Evolutionary conservation across 176 grass and related monocot species (phyloP).

Genomic region (Triticum timopheevii): DNA sequence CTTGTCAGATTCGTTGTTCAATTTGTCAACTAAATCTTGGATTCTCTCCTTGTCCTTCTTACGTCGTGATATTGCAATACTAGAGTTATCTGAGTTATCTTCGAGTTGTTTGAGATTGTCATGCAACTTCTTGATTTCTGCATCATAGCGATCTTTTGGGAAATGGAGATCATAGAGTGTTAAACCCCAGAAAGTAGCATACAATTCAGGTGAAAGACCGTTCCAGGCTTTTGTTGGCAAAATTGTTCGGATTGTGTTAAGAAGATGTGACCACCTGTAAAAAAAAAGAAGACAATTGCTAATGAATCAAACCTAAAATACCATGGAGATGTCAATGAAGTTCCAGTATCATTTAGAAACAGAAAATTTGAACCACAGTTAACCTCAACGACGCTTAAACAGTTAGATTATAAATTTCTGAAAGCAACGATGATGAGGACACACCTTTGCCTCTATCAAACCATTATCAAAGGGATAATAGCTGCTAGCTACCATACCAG

Average conservation of each 20-base stretch:
- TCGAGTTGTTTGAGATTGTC: constrained; percentile 91
- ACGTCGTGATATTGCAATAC: constrained; percentile 85
- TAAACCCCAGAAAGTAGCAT: constrained; percentile 97
- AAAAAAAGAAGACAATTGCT: constrained; percentile 14
- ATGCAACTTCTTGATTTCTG: constrained; percentile 90
- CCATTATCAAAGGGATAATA: constrained; percentile 2
- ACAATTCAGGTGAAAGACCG: constrained; percentile 85
- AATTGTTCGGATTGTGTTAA: constrained; percentile 68
- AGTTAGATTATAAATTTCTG: not conserved
- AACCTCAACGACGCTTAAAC: constrained; percentile 1
- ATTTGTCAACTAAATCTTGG: constrained; percentile 94
- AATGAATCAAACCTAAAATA: constrained; percentile 8
- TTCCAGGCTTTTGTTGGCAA: constrained; percentile 90
- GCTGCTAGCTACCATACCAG: constrained; percentile 2
- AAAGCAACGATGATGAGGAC: no score
- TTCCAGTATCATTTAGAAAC: not conserved
- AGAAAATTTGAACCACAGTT: not conserved
- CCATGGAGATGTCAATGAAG: constrained; percentile 21
- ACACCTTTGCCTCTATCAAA: no score
- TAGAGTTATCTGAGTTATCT: constrained; percentile 95
- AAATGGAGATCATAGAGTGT: constrained; percentile 95
- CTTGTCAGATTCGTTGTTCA: constrained; percentile 76
- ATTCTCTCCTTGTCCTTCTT: constrained; percentile 99
- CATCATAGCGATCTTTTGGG: constrained; percentile 88
- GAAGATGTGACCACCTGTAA: constrained; percentile 86